A percentile compares a stretch with the other conserved stretches of the same genome.
These are phyloP conservation scores for Cenchrus fungigraminus DNA, from an alignment of 176 grass and related monocot genomes.

Conservation along the genomic window DNA sequence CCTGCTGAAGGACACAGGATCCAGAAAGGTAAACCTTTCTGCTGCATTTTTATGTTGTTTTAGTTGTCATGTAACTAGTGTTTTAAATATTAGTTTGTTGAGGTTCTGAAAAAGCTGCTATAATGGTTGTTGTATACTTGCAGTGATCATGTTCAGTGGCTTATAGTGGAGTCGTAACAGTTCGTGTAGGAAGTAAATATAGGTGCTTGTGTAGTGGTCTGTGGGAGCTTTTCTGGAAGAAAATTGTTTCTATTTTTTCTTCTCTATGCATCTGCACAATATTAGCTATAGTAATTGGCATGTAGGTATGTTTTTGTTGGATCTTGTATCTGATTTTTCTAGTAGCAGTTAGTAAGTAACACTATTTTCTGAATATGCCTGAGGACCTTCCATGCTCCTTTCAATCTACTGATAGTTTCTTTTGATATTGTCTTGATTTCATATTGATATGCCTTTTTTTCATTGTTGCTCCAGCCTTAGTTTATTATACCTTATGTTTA, in stretches of 20 bases:
- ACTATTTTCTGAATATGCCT: constrained; percentile 28
- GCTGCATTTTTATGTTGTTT: constrained; percentile 36
- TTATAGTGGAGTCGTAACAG: constrained; percentile 10
- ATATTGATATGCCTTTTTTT: constrained; percentile 10
- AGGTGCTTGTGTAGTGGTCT: constrained; percentile 24
- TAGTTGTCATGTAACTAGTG: constrained; percentile 12
- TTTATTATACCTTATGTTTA: constrained; percentile 22
- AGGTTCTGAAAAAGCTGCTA: constrained; percentile 23
- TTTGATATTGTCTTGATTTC: not conserved
- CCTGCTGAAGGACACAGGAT: constrained; percentile 44
- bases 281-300: not conserved
- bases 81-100: constrained; percentile 11
- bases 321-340: not conserved
- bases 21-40: constrained; percentile 53
- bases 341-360: constrained; percentile 8
- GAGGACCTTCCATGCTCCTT: constrained; percentile 20
- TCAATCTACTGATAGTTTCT: not conserved
- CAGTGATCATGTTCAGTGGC: not conserved
- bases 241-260: constrained; percentile 6
- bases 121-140: constrained; percentile 8
- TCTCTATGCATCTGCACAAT: constrained; percentile 9
- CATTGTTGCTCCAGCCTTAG: constrained; percentile 5
- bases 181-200: constrained; percentile 7
- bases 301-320: not conserved
- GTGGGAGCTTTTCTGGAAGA: constrained; percentile 18